These are phyloP conservation scores for Cyberlindnera amylophila DNA, from an alignment of 805 yeast genomes.

Conservation along the genomic window DNA sequence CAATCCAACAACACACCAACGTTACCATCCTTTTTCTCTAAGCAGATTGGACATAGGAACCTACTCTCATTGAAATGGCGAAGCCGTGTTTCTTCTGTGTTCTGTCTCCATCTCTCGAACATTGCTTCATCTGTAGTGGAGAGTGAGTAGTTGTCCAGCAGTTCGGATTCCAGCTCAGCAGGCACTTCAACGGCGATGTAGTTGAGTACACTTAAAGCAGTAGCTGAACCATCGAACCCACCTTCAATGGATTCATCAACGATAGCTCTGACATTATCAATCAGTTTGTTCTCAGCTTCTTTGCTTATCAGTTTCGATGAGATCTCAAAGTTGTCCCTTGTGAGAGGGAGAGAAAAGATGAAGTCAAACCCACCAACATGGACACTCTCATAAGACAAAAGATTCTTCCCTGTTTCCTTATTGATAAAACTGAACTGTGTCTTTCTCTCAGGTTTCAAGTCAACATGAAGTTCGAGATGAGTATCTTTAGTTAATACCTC, in stretches of 20 bases:
- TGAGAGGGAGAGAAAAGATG: not conserved
- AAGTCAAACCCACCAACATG: conserved; percentile 3
- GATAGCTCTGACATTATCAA: not conserved
- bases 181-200: conserved; percentile 29
- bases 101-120: not conserved
- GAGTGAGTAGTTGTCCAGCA: conserved; percentile 15
- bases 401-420: not conserved
- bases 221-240: conserved; percentile 19
- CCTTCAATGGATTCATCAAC: not conserved
- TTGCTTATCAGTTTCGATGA: not conserved
- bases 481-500: too few species aligned
- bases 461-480: too few species aligned
- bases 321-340: not conserved
- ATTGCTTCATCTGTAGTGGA: not conserved
- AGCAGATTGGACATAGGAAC: not conserved
- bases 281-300: not conserved
- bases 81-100: too few species aligned
- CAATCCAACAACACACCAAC: not conserved
- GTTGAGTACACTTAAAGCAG: conserved; percentile 43
- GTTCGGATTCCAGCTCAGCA: conserved; percentile 1
- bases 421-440: not conserved
- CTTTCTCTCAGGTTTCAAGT: too few species aligned
- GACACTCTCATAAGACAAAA: not conserved
- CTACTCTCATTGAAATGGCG: not conserved
- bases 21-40: not conserved